Percentiles rank a stretch among this genome's conserved stretches.
phyloP scores from a whole-genome alignment of 2,329 filamentous ascomycete genomes.

The Cercospora citrullina region DNA sequence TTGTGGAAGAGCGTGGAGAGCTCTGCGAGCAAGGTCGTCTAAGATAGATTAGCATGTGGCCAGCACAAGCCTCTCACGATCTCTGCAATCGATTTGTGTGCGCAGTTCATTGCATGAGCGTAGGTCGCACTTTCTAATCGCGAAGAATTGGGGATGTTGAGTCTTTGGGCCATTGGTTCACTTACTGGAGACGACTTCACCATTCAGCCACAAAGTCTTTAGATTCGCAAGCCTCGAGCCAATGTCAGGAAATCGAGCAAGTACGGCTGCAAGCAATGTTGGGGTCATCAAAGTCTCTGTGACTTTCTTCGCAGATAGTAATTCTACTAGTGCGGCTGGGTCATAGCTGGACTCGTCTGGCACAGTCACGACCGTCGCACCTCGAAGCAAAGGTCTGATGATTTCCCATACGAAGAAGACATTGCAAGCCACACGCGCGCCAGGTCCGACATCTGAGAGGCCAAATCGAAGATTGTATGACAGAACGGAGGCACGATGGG shows the following conservation, averaged over 20 bases:
- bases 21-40: slow-evolving; percentile 70
- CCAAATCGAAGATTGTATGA: slow-evolving; percentile 73
- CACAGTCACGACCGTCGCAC: slow-evolving; percentile 73
- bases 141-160: background rate
- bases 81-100: background rate
- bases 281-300: slow-evolving; percentile 85
- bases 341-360: slow-evolving; percentile 78
- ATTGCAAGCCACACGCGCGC: slow-evolving; percentile 81
- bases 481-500: slow-evolving; percentile 64
- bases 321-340: slow-evolving; percentile 69
- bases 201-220: slow-evolving; percentile 75
- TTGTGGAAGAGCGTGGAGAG: slow-evolving; percentile 66
- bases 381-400: slow-evolving; percentile 70
- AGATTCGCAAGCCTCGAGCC: slow-evolving; percentile 64
- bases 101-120: background rate
- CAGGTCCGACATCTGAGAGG: slow-evolving; percentile 67
- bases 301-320: slow-evolving; percentile 64
- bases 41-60: slow-evolving; percentile 34
- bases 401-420: slow-evolving; percentile 89
- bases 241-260: slow-evolving; percentile 68
- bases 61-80: background rate
- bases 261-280: slow-evolving; percentile 71
- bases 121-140: background rate
- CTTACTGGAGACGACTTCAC: slow-evolving; percentile 66
- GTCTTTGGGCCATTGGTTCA: background rate